These are phyloP conservation scores for Ceratocystis ficicola DNA, from an alignment of 2,329 filamentous ascomycete genomes.

Conservation along the genomic window DNA sequence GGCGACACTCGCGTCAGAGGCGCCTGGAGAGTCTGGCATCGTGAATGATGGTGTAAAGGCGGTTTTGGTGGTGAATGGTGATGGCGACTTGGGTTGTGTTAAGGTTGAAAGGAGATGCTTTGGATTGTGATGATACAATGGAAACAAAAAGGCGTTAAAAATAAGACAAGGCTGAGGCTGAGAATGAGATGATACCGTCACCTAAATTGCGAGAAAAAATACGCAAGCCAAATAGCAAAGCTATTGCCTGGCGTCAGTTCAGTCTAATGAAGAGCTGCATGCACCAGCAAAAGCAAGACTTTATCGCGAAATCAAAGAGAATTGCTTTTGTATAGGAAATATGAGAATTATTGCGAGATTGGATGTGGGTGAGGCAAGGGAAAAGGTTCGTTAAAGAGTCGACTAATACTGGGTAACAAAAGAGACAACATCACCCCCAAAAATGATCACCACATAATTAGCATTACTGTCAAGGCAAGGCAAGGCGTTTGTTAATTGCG, in stretches of 20 bases:
- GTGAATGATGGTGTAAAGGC: not conserved
- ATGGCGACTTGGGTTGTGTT: not conserved
- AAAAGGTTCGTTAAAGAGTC: not conserved
- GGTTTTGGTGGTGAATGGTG: not conserved
- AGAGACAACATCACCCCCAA: not conserved
- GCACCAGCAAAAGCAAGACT: not conserved
- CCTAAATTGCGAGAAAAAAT: not conserved
- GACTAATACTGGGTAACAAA: not conserved
- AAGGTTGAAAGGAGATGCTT: not conserved
- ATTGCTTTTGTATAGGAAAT: not conserved
- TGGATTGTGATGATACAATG: not conserved
- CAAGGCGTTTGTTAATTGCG: not conserved
- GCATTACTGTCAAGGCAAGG: not conserved
- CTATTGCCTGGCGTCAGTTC: not conserved
- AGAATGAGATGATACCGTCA: not conserved
- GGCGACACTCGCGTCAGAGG: conserved; percentile 36
- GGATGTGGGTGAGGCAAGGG: not conserved
- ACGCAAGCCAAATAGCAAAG: not conserved
- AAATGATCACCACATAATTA: conserved; percentile 6
- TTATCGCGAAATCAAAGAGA: not conserved
- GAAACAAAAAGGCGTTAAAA: conserved; percentile 1
- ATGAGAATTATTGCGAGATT: not conserved
- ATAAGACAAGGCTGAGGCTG: not conserved
- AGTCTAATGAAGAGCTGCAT: conserved; percentile 3
- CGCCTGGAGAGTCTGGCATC: conserved; percentile 27